phyloP scores from a whole-genome alignment of 2,329 filamentous ascomycete genomes.

The Fusarium coffeatum region DNA sequence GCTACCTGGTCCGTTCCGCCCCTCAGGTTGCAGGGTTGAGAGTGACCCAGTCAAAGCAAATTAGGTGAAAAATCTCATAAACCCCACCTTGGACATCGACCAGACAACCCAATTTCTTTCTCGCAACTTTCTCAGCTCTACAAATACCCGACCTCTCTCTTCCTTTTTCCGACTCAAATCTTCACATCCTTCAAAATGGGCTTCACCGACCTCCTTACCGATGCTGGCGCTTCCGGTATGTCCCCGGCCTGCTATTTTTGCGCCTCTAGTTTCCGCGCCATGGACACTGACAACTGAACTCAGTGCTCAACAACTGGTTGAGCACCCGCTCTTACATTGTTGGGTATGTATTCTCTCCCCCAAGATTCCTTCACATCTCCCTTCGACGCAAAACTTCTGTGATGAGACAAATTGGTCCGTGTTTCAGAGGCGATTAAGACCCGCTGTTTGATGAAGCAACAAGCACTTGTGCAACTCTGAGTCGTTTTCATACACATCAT shows the following conservation, averaged over 20 bases:
- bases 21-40: constrained; percentile 12
- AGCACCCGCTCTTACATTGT: constrained; percentile 82
- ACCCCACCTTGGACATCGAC: constrained; percentile 56
- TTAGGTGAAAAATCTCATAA: constrained; percentile 55
- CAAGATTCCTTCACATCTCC: background rate
- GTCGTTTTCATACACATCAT: constrained; percentile 33
- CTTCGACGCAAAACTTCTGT: constrained; percentile 38
- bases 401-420: constrained; percentile 96
- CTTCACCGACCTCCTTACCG: constrained; percentile 75
- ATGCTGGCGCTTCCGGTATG: constrained; percentile 67
- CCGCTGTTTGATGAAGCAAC: constrained; percentile 81
- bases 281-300: constrained; percentile 52
- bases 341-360: constrained; percentile 70
- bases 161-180: constrained; percentile 39
- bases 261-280: constrained; percentile 43
- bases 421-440: constrained; percentile 96
- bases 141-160: constrained; percentile 45
- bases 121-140: constrained; percentile 47
- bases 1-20: constrained; percentile 2
- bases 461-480: constrained; percentile 85
- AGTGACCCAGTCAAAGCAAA: constrained; percentile 43
- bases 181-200: constrained; percentile 66
- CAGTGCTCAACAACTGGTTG: constrained; percentile 79
- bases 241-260: constrained; percentile 44
- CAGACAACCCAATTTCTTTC: constrained; percentile 53